phyloP scores from a whole-genome alignment of 2,329 filamentous ascomycete species.

The Sporothrix dimorphospora region DNA sequence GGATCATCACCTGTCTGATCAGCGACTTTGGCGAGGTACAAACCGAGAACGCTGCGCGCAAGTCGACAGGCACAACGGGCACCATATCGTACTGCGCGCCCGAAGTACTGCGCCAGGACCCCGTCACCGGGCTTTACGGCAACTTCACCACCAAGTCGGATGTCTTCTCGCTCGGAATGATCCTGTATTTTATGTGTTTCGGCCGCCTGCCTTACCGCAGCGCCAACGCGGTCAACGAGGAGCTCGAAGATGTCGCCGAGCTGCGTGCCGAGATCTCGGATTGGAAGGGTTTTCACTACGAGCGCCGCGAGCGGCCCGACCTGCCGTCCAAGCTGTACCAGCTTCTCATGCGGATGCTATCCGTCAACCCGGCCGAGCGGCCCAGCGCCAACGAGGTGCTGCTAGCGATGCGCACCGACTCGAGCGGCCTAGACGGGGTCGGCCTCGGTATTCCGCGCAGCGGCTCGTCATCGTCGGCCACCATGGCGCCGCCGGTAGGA shows the following conservation, averaged over 20 bases:
- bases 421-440: conserved; percentile 2
- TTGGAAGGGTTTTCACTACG: conserved; percentile 86
- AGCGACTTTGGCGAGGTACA: conserved; percentile 99
- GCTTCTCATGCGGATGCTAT: conserved; percentile 78
- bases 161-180: conserved; percentile 98
- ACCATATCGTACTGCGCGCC: conserved; percentile 98
- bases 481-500: conserved; percentile 38
- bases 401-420: conserved; percentile 65
- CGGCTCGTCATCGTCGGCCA: conserved; percentile 4
- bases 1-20: conserved; percentile 77
- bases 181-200: conserved; percentile 97
- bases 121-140: conserved; percentile 70
- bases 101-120: conserved; percentile 76
- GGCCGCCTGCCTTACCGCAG: conserved; percentile 81
- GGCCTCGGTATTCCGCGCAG: conserved; percentile 12
- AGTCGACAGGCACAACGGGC: conserved; percentile 89
- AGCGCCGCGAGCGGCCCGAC: conserved; percentile 74
- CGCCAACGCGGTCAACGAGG: conserved; percentile 84
- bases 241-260: conserved; percentile 86
- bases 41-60: conserved; percentile 75
- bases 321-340: conserved; percentile 84
- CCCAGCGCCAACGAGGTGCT: conserved; percentile 88
- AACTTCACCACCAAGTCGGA: conserved; percentile 98
- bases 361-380: conserved; percentile 73
- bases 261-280: conserved; percentile 81